Percentiles rank a stretch among this genome's conserved stretches.
Evolutionary conservation across 2,329 filamentous ascomycete species (phyloP).

Genomic region (Metarhizium brunneum): DNA sequence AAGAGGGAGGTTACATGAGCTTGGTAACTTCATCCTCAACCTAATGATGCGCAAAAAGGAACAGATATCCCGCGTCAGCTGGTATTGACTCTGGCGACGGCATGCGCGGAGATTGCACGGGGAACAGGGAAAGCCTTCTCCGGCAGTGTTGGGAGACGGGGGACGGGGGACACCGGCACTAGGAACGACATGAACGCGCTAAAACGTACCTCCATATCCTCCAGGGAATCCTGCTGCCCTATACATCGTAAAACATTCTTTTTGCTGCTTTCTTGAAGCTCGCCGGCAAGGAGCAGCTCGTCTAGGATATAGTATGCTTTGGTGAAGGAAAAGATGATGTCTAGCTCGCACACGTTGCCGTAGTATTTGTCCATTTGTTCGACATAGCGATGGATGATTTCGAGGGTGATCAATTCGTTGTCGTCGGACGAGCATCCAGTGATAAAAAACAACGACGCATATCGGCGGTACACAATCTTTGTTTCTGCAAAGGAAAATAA

Average conservation of each 20-base stretch:
- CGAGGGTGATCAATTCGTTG: constrained; percentile 95
- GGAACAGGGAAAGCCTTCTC: neutral
- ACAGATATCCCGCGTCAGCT: constrained; percentile 20
- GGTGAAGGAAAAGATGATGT: constrained; percentile 99
- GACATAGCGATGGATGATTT: constrained; percentile 98
- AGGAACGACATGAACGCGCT: constrained; percentile 9
- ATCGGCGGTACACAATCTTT: constrained; percentile 97
- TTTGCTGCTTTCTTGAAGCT: constrained; percentile 98
- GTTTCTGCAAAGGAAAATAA: constrained; percentile 53
- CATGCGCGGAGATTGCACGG: constrained; percentile 7
- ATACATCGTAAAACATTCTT: constrained; percentile 97
- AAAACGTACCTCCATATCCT: constrained; percentile 94
- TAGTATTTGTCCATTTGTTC: constrained; percentile 99
- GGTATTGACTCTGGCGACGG: constrained; percentile 10
- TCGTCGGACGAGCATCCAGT: constrained; percentile 94
- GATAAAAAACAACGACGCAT: constrained; percentile 98
- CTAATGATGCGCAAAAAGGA: constrained; percentile 33
- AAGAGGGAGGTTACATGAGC: constrained; percentile 58
- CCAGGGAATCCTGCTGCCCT: constrained; percentile 90
- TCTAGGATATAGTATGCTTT: constrained; percentile 99
- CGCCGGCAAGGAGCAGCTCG: constrained; percentile 86
- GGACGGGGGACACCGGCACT: neutral
- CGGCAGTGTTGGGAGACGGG: neutral
- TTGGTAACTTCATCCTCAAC: constrained; percentile 85
- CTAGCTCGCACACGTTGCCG: constrained; percentile 97